phyloP scores from a whole-genome alignment of 768 basidiomycete genomes.

The Leucocoprinus leucothites region DNA sequence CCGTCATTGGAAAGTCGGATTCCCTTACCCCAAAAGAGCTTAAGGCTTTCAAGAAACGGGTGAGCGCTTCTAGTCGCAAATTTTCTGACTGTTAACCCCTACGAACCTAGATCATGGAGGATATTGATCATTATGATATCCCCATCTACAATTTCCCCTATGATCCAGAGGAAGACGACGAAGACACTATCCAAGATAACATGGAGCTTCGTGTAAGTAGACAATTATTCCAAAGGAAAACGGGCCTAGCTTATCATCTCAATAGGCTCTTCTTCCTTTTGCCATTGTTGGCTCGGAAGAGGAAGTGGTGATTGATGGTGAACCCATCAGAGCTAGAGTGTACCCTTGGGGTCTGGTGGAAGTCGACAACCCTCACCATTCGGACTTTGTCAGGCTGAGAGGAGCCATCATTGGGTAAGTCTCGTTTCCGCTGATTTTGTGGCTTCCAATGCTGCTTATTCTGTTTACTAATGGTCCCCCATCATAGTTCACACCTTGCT shows the following conservation, averaged over 20 bases:
- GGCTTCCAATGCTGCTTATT: background rate
- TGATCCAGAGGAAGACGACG: constrained; percentile 90
- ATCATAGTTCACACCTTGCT: constrained; percentile 71
- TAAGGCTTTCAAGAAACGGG: constrained; percentile 80
- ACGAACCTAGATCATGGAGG: constrained; percentile 75
- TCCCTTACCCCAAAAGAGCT: constrained; percentile 81
- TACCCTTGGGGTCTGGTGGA: constrained; percentile 94
- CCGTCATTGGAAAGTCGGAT: constrained; percentile 86
- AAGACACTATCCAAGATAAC: constrained; percentile 88
- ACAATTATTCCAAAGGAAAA: background rate
- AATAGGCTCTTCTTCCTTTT: constrained; percentile 71
- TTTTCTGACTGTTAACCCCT: background rate
- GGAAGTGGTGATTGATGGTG: constrained; percentile 77
- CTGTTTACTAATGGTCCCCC: background rate
- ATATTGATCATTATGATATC: constrained; percentile 86
- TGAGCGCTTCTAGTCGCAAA: constrained; percentile 22
- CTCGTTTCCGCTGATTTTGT: constrained; percentile 25
- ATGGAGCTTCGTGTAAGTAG: constrained; percentile 72
- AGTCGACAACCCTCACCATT: constrained; percentile 90
- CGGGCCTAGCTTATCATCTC: background rate
- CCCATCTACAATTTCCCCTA: constrained; percentile 95
- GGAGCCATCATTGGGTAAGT: constrained; percentile 66
- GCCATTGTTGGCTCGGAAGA: constrained; percentile 89
- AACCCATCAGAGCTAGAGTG: constrained; percentile 73
- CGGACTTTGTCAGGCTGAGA: constrained; percentile 77